Evolutionary conservation across 2,329 filamentous ascomycete genomes (phyloP), one percentile per base, ranked within the genome.

Genomic region (Alternaria dauci): DNA sequence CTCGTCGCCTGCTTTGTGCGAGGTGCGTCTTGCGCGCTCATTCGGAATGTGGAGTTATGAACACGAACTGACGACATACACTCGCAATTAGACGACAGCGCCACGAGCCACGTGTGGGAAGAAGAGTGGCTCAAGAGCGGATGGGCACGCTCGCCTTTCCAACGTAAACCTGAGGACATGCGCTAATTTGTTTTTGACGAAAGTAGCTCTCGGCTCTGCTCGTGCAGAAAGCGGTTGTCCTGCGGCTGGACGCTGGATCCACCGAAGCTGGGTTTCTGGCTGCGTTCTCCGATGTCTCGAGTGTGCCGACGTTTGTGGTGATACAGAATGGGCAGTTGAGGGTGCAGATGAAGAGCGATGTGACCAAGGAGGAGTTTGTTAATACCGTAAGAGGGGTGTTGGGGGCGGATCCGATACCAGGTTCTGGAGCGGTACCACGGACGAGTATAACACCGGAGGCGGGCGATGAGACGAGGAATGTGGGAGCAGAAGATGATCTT

Each of bases 1-100:
- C 84, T 91, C 18, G 91, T 97, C 0, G 86, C 91, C 30, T 96
- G 93, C 80, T 96, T 97, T 78, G 89, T 97, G 32, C 87, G 88
- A 73, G 90, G 92, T 93, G 78, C 67, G 59, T 30, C 25, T 23
- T n/a, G 61, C 20, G 26, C 16, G 28, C 47, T 51, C 14, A 9
- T 25, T 58, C 41, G 48, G 64, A 47, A 63, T 67, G 58, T 67
- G 62, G 64, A 60, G 20, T 23, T 4, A 23, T 23, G 46, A 58
- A 30, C 26, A 7, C 9, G 42, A 8, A 8, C 48, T 62, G 50
- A 68, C 39, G 46, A 36, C 16, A 51, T 63, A 44, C 55, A 39
- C 20, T n/a, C 20, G 20, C 20, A 23, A 23, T 4, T 71, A 93
- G 92, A 96, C 76, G 87, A 87, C 52, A 84, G 85, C 41, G 84